These are phyloP conservation scores for Lyophyllum atratum DNA, from an alignment of 768 basidiomycete species.

Conservation along the genomic window DNA sequence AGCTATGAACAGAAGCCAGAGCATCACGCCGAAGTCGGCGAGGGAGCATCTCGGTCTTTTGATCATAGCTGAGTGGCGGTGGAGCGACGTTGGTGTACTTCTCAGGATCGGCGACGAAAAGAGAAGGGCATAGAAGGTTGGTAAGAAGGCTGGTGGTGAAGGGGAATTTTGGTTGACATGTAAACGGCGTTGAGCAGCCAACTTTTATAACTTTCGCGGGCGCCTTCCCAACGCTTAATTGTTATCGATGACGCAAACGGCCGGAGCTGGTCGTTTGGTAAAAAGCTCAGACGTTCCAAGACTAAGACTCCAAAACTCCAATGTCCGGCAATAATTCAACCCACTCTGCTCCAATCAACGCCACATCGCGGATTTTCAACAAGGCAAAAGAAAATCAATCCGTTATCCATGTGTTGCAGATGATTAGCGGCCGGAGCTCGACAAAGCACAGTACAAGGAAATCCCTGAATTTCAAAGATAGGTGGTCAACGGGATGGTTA, in stretches of 20 bases:
- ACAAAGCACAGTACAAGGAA: background rate
- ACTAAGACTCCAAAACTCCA: background rate
- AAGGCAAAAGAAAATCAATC: background rate
- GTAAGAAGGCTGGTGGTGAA: background rate
- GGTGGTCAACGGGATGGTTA: background rate
- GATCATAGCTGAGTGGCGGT: slow-evolving; percentile 34
- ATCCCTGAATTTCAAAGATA: background rate
- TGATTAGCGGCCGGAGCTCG: background rate
- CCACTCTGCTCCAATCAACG: background rate
- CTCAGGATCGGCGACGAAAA: background rate
- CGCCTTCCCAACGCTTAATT: background rate
- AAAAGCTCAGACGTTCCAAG: background rate
- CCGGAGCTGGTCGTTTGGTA: slow-evolving; percentile 21
- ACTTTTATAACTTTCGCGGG: slow-evolving; percentile 12
- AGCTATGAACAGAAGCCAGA: slow-evolving; percentile 58
- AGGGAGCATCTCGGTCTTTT: slow-evolving; percentile 29
- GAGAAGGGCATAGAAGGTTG: background rate
- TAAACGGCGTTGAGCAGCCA: background rate
- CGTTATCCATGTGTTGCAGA: background rate
- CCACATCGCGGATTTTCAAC: slow-evolving; percentile 1
- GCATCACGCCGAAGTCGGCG: slow-evolving; percentile 34
- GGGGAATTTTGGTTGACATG: background rate
- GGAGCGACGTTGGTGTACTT: slow-evolving; percentile 27
- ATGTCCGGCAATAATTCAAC: background rate
- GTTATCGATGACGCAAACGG: slow-evolving; percentile 21